Evolutionary conservation across 2,329 filamentous ascomycete genomes (phyloP).

Genomic region (Aspergillus tanneri): DNA sequence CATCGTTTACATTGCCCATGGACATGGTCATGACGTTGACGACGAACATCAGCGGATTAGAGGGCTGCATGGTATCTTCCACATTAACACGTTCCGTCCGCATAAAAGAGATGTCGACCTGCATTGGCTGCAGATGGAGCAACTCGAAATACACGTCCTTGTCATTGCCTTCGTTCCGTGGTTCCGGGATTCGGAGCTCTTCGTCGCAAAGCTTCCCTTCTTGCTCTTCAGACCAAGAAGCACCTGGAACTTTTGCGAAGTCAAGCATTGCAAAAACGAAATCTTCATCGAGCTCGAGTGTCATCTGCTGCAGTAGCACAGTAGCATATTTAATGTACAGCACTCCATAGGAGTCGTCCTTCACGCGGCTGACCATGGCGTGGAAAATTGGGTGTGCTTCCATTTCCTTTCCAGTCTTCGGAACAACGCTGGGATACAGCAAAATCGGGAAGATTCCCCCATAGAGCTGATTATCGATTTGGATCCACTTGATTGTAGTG

Average conservation of each 20-base stretch:
- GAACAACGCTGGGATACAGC: constrained; percentile 94
- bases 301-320: constrained; percentile 93
- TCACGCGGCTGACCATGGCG: constrained; percentile 86
- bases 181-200: constrained; percentile 85
- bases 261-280: constrained; percentile 96
- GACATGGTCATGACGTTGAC: constrained; percentile 99
- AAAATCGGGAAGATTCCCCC: constrained; percentile 98
- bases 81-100: constrained; percentile 94
- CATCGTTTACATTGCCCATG: constrained; percentile 98
- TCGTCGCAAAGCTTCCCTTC: constrained; percentile 88
- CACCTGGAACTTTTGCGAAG: constrained; percentile 88
- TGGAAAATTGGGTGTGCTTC: constrained; percentile 95
- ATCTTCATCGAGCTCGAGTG: constrained; percentile 93
- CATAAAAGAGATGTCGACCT: constrained; percentile 94
- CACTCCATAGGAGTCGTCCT: constrained; percentile 97
- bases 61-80: constrained; percentile 86
- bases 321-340: constrained; percentile 98
- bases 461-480: constrained; percentile 97
- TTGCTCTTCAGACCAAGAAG: constrained; percentile 79
- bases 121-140: constrained; percentile 96
- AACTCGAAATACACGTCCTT: constrained; percentile 98
- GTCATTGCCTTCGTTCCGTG: constrained; percentile 75
- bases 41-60: constrained; percentile 97
- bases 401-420: constrained; percentile 94
- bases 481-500: constrained; percentile 94